Evolutionary conservation across 108 stramenopile genomes (phyloP).

Genomic region (Pelagomonas calceolata): DNA sequence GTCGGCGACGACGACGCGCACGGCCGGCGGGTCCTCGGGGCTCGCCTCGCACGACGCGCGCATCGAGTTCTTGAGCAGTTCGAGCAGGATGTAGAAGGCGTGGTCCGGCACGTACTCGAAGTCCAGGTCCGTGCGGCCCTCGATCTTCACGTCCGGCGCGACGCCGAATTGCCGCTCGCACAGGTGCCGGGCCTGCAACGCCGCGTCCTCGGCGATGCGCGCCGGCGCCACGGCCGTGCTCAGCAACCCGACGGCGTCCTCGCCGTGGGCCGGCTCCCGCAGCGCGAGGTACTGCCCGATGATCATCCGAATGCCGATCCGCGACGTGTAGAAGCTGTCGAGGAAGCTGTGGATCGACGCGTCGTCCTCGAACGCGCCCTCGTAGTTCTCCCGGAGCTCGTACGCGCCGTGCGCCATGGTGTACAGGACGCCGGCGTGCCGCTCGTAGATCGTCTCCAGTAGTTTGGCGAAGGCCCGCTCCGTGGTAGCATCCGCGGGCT

Average conservation of each 20-base stretch:
- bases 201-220: slow-evolving; percentile 83
- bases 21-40: slow-evolving; percentile 72
- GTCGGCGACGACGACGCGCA: slow-evolving; percentile 93
- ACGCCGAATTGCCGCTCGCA: slow-evolving; percentile 93
- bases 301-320: slow-evolving; percentile 96
- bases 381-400: slow-evolving; percentile 57
- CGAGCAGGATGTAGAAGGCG: slow-evolving; percentile 88
- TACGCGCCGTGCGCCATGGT: slow-evolving; percentile 93
- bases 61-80: slow-evolving; percentile 96
- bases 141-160: slow-evolving; percentile 95
- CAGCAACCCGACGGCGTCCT: slow-evolving; percentile 69
- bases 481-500: slow-evolving; percentile 46
- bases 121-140: slow-evolving; percentile 78
- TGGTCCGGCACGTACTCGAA: slow-evolving; percentile 86
- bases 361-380: not conserved
- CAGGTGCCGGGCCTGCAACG: slow-evolving; percentile 92
- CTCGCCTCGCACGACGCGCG: slow-evolving; percentile 76
- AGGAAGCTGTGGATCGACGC: slow-evolving; percentile 69
- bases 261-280: slow-evolving; percentile 56
- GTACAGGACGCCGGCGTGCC: slow-evolving; percentile 79
- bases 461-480: slow-evolving; percentile 66
- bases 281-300: slow-evolving; percentile 87
- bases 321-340: slow-evolving; percentile 88
- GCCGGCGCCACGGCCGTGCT: slow-evolving; percentile 69
- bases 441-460: slow-evolving; percentile 76